Conservation (phyloP, 2,329 filamentous ascomycete species). For the Penicillium nordicum region DNA sequence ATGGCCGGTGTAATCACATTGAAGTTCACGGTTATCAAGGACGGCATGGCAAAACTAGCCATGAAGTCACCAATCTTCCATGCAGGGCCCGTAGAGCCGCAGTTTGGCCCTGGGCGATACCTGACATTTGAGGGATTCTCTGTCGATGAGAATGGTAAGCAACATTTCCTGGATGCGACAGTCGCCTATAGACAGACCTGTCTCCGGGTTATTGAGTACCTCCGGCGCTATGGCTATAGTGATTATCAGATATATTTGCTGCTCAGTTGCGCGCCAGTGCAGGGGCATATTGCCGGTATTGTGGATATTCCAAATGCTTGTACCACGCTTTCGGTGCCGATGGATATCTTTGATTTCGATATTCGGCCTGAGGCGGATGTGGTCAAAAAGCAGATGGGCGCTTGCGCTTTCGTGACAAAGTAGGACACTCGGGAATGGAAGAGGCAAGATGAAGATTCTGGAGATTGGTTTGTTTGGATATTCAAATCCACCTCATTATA, state of each 20-base stretch:
- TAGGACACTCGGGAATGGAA: not conserved
- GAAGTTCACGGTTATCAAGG: slow-evolving; percentile 84
- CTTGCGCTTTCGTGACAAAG: slow-evolving; percentile 60
- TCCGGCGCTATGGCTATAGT: slow-evolving; percentile 66
- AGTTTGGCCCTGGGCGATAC: slow-evolving; percentile 77
- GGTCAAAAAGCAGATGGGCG: slow-evolving; percentile 64
- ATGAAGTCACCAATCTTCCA: slow-evolving; percentile 83
- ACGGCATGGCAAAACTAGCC: slow-evolving; percentile 68
- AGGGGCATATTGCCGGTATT: slow-evolving; percentile 84
- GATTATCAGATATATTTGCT: slow-evolving; percentile 83
- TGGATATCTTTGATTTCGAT: slow-evolving; percentile 95
- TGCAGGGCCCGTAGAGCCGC: slow-evolving; percentile 81
- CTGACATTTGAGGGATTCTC: slow-evolving; percentile 88
- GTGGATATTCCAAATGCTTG: slow-evolving; percentile 91
- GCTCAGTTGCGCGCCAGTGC: slow-evolving; percentile 78
- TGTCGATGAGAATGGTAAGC: slow-evolving; percentile 82
- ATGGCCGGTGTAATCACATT: slow-evolving; percentile 91
- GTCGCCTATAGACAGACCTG: slow-evolving; percentile 82
- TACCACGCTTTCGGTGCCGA: slow-evolving; percentile 80
- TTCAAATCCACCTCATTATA: not conserved
- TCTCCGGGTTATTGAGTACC: slow-evolving; percentile 74
- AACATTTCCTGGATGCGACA: slow-evolving; percentile 83
- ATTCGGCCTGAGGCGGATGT: slow-evolving; percentile 66
- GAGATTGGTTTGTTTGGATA: not conserved
- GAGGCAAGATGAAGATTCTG: not conserved